Percentiles rank a stretch among this genome's conserved stretches.
phyloP scores from a whole-genome alignment of 306 rosid species.

The Pyrus betulifolia region DNA sequence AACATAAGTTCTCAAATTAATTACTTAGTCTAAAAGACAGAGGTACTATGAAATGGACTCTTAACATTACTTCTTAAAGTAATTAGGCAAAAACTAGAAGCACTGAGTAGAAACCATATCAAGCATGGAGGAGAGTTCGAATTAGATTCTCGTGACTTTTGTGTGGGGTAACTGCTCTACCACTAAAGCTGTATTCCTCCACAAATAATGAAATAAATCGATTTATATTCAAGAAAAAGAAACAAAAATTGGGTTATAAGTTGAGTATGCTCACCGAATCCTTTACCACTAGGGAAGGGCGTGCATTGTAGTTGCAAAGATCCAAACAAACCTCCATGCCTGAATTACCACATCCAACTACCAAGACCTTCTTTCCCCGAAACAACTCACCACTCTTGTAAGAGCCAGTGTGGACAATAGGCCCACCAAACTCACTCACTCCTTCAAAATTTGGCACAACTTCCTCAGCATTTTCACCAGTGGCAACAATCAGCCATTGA shows the following conservation, averaged over 20 bases:
- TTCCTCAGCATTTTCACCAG: slow-evolving; percentile 83
- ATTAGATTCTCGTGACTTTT: not conserved
- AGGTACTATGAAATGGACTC: not conserved
- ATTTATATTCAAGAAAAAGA: not conserved
- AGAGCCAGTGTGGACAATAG: slow-evolving; percentile 53
- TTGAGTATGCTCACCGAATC: slow-evolving; percentile 50
- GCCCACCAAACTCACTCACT: slow-evolving; percentile 46
- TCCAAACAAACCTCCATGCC: slow-evolving; percentile 96
- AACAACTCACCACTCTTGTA: slow-evolving; percentile 66
- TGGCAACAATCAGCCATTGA: slow-evolving; percentile 72
- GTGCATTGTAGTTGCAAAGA: slow-evolving; percentile 73
- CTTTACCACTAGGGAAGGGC: slow-evolving; percentile 72
- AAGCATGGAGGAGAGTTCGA: not conserved
- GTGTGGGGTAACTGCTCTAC: not conserved
- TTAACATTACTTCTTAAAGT: not conserved
- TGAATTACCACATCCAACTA: slow-evolving; percentile 92
- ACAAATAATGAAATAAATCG: not conserved
- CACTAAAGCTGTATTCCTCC: not conserved
- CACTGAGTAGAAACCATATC: not conserved
- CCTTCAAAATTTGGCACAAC: slow-evolving; percentile 65
- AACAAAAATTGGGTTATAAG: not conserved
- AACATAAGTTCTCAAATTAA: not conserved
- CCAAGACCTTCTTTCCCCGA: slow-evolving; percentile 69
- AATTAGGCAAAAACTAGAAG: not conserved
- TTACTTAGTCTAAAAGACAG: no score